Percentiles rank a stretch among this genome's conserved stretches.
Evolutionary conservation across 164 flowering plant species (phyloP).

Genomic region (Litsea cubeba): DNA sequence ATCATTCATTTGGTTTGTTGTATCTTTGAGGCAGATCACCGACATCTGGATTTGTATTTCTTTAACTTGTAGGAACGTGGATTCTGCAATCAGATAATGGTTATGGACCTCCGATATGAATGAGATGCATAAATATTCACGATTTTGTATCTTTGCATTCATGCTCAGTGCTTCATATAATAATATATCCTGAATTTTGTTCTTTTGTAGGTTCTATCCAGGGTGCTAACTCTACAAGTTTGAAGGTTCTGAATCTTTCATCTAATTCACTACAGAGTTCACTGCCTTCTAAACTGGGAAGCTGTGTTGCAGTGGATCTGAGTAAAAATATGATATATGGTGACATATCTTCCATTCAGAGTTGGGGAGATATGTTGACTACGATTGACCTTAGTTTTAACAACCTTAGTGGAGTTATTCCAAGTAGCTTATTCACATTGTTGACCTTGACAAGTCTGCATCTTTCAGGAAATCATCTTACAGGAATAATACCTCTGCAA

Average conservation of each 20-base stretch:
- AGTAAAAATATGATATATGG: conserved; percentile 67
- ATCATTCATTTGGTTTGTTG: too few species aligned
- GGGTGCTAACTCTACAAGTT: conserved; percentile 51
- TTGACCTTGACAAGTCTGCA: conserved; percentile 48
- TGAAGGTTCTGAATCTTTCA: conserved; percentile 71
- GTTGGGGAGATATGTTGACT: conserved; percentile 49
- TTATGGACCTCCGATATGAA: too few species aligned
- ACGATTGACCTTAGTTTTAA: conserved; percentile 73
- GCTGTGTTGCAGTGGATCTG: conserved; percentile 55
- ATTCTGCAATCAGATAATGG: background rate
- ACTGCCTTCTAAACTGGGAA: conserved; percentile 53
- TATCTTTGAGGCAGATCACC: too few species aligned
- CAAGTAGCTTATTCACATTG: conserved; percentile 55
- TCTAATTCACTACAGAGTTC: conserved; percentile 62
- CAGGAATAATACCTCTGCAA: conserved; percentile 64
- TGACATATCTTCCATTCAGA: conserved; percentile 50
- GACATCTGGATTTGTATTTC: background rate
- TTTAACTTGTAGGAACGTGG: background rate
- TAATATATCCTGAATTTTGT: background rate
- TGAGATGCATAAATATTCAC: background rate
- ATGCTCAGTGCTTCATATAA: background rate
- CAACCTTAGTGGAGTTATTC: conserved; percentile 60
- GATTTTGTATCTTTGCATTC: background rate
- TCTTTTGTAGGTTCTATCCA: conserved; percentile 54
- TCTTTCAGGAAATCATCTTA: conserved; percentile 70